These are phyloP conservation scores for Penicillium riverlandense DNA, from an alignment of 495 filamentous ascomycete species.

Conservation along the genomic window DNA sequence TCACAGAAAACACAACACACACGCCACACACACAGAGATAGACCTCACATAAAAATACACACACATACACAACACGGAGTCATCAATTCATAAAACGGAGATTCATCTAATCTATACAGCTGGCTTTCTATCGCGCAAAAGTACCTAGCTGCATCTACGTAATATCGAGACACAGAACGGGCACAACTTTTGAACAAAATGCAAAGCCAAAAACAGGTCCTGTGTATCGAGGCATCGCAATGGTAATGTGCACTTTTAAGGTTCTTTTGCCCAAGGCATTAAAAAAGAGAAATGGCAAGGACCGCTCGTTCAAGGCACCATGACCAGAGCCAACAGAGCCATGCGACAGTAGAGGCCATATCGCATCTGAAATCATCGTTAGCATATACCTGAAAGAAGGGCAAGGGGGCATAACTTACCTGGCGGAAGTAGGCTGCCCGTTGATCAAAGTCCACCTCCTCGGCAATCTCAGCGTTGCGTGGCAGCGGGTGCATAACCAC, in stretches of 20 bases:
- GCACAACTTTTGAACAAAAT: constrained; percentile 31
- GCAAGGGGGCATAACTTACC: constrained; percentile 49
- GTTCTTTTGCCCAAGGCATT: constrained; percentile 15
- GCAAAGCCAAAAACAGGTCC: constrained; percentile 19
- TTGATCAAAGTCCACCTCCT: constrained; percentile 97
- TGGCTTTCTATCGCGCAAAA: constrained; percentile 18
- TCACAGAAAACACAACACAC: constrained; percentile 17
- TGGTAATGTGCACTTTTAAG: constrained; percentile 8
- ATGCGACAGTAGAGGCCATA: constrained; percentile 97
- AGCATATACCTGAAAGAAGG: constrained; percentile 10
- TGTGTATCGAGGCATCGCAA: constrained; percentile 15
- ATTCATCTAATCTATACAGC: constrained; percentile 42
- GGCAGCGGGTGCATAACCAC: constrained; percentile 94
- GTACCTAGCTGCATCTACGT: constrained; percentile 21
- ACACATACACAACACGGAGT: constrained; percentile 30
- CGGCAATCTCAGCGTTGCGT: constrained; percentile 81
- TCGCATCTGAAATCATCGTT: constrained; percentile 67
- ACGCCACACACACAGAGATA: constrained; percentile 10
- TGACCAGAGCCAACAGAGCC: constrained; percentile 87
- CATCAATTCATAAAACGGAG: constrained; percentile 32
- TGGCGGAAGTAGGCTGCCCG: constrained; percentile 98
- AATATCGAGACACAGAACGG: constrained; percentile 25
- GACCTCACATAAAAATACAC: constrained; percentile 20
- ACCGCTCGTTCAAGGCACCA: constrained; percentile 50
- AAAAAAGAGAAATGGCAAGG: constrained; percentile 9